Conservation (phyloP, 805 yeast genomes). For the Hanseniaspora opuntiae region DNA sequence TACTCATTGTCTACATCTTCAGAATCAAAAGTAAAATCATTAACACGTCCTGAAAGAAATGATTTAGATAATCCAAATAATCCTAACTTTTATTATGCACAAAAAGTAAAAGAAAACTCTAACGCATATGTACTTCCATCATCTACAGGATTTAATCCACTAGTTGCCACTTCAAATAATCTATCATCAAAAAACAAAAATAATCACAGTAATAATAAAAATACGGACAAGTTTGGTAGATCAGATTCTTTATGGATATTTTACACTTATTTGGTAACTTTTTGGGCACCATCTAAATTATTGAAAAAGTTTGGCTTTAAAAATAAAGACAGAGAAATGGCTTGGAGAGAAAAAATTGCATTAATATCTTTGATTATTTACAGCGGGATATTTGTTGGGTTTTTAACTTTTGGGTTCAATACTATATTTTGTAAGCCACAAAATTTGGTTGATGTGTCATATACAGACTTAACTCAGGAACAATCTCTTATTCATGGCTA, state of each 20-base stretch:
- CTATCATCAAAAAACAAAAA: not conserved
- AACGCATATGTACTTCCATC: conserved; percentile 30
- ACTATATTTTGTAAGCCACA: conserved; percentile 51
- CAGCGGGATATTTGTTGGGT: conserved; percentile 70
- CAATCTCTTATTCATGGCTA: conserved; percentile 49
- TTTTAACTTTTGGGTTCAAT: conserved; percentile 80
- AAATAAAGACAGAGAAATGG: conserved; percentile 71
- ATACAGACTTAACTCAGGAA: conserved; percentile 32
- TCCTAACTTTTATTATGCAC: conserved; percentile 67
- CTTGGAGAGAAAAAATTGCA: conserved; percentile 95
- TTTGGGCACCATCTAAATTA: conserved; percentile 80
- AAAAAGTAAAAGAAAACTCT: conserved; percentile 53
- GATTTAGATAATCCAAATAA: conserved; percentile 48
- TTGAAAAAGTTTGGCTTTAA: conserved; percentile 62
- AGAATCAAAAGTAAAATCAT: conserved; percentile 31
- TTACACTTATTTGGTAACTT: conserved; percentile 69
- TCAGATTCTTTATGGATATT: conserved; percentile 51
- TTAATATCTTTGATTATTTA: conserved; percentile 59
- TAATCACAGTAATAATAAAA: conserved; percentile 13
- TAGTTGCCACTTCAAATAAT: not conserved
- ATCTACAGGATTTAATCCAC: conserved; percentile 2
- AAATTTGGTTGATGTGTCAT: conserved; percentile 20
- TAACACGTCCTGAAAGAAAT: conserved; percentile 77
- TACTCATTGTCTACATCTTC: not conserved
- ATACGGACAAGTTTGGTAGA: conserved; percentile 11